Conservation (phyloP, 176 grass and related monocot species). For the Ensete glaucum region DNA sequence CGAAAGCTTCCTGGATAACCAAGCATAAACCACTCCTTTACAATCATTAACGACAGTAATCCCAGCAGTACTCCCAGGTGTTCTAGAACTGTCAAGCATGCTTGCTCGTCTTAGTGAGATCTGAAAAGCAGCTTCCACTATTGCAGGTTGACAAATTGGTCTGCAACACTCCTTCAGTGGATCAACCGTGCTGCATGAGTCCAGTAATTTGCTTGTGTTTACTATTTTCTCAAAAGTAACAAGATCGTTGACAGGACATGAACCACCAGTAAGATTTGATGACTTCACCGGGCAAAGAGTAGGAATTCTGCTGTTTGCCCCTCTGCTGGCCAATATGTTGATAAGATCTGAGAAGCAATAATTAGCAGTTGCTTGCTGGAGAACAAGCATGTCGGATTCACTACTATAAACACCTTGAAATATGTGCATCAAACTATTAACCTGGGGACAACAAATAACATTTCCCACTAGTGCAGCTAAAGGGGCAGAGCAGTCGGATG, state of each 20-base stretch:
- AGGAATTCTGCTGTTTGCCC: conserved; percentile 69
- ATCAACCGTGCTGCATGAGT: conserved; percentile 72
- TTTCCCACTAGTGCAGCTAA: conserved; percentile 75
- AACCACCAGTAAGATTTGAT: conserved; percentile 71
- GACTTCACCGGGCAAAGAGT: conserved; percentile 64
- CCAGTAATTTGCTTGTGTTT: conserved; percentile 76
- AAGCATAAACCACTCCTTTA: conserved; percentile 90
- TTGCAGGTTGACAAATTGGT: conserved; percentile 85
- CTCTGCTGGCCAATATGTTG: conserved; percentile 70
- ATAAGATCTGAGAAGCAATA: conserved; percentile 84
- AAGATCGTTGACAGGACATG: conserved; percentile 89
- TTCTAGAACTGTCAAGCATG: conserved; percentile 57
- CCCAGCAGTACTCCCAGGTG: conserved; percentile 44
- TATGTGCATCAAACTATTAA: conserved; percentile 88
- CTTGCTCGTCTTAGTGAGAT: conserved; percentile 56
- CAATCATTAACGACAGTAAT: conserved; percentile 79
- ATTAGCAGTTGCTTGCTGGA: conserved; percentile 69
- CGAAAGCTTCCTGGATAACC: conserved; percentile 72
- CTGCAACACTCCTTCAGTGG: conserved; percentile 91
- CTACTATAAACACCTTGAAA: conserved; percentile 71
- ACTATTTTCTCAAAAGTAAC: conserved; percentile 70
- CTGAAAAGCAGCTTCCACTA: conserved; percentile 74
- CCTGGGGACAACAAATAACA: conserved; percentile 98
- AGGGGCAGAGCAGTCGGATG: conserved; percentile 78
- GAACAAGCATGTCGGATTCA: conserved; percentile 51